Evolutionary conservation across 352 stramenopile genomes (phyloP).

Genomic region (Elongisporangium senticosum): DNA sequence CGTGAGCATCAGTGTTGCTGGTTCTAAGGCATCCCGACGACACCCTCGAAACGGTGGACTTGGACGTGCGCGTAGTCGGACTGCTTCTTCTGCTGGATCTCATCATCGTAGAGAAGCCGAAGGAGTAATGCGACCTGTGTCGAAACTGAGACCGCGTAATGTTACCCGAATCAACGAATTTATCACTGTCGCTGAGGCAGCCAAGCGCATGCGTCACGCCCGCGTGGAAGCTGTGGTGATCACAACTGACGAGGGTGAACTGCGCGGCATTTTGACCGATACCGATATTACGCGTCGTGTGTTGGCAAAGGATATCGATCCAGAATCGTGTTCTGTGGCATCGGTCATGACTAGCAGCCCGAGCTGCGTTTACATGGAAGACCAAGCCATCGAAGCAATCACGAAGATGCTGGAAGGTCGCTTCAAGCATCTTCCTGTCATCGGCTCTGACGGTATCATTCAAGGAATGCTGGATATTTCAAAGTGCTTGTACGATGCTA

Average conservation of each 20-base stretch:
- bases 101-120: slow-evolving; percentile 49
- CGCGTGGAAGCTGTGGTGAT: slow-evolving; percentile 84
- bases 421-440: slow-evolving; percentile 85
- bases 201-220: slow-evolving; percentile 74
- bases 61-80: slow-evolving; percentile 31
- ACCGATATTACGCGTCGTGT: slow-evolving; percentile 84
- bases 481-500: slow-evolving; percentile 86
- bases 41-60: slow-evolving; percentile 18
- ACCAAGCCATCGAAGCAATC: slow-evolving; percentile 82
- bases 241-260: slow-evolving; percentile 72
- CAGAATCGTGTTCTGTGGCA: slow-evolving; percentile 67
- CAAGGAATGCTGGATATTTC: slow-evolving; percentile 88
- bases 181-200: slow-evolving; percentile 80
- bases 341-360: slow-evolving; percentile 84
- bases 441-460: slow-evolving; percentile 61
- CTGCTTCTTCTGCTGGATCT: slow-evolving; percentile 41
- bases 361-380: slow-evolving; percentile 71
- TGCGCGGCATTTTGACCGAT: slow-evolving; percentile 83
- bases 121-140: slow-evolving; percentile 66
- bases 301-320: slow-evolving; percentile 75
- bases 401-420: slow-evolving; percentile 86
- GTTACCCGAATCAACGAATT: slow-evolving; percentile 85
- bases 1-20: slow-evolving; percentile 55
- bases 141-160: slow-evolving; percentile 69
- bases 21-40: slow-evolving; percentile 37